A percentile compares a stretch with the other conserved stretches of the same genome.
Conservation (phyloP, 1,284 basidiomycete genomes). For the Irpex sp. region DNA sequence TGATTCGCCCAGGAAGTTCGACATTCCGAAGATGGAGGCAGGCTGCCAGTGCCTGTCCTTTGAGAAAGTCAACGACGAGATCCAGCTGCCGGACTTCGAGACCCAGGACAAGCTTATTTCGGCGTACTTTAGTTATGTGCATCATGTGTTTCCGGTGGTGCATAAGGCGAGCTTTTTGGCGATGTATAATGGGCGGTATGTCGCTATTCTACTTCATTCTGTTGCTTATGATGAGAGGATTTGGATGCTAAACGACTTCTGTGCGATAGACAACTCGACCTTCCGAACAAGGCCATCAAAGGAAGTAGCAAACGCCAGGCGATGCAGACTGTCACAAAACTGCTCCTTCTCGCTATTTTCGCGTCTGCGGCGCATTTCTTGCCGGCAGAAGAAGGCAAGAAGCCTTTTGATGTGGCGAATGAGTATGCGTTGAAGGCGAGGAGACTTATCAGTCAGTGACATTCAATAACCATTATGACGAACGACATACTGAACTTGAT, state of each 20-base stretch:
- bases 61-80: constrained; percentile 35
- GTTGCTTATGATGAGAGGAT: too few species aligned
- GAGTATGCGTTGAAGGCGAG: constrained; percentile 68
- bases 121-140: constrained; percentile 79
- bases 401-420: constrained; percentile 52
- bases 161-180: constrained; percentile 69
- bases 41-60: constrained; percentile 40
- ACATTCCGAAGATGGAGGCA: constrained; percentile 62
- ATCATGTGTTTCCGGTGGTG: constrained; percentile 74
- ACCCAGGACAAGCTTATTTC: constrained; percentile 66
- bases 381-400: constrained; percentile 36
- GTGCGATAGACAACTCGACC: constrained; percentile 7
- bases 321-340: constrained; percentile 61
- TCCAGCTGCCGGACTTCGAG: constrained; percentile 17
- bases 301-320: constrained; percentile 29
- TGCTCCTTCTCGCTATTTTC: constrained; percentile 77
- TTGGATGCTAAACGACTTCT: background rate
- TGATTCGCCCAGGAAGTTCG: constrained; percentile 54
- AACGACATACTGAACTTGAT: constrained; percentile 2
- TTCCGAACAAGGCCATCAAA: constrained; percentile 2
- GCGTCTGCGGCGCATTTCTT: constrained; percentile 70
- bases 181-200: constrained; percentile 59
- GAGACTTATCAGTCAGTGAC: constrained; percentile 55
- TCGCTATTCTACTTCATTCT: background rate
- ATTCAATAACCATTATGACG: background rate